Evolutionary conservation across 108 stramenopile genomes (phyloP), one percentile per base, ranked within the genome.

Genomic region (Fragilaria crotonensis): DNA sequence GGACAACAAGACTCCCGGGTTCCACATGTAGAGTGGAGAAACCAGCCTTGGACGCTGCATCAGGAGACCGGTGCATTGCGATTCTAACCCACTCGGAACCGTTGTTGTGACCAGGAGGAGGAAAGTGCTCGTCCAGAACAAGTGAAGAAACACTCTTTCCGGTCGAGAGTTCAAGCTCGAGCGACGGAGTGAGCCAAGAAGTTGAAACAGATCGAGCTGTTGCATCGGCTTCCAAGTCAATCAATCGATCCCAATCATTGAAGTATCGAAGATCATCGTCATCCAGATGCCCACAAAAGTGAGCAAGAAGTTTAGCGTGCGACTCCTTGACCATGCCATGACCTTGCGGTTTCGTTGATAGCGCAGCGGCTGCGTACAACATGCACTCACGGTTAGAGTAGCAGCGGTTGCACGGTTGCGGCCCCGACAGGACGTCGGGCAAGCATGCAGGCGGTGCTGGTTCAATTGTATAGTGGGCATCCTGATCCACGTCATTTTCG

Each of bases 301-400:
- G 70, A 22, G 68, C 23, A 2, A 87, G 17, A n/a, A 89, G 57
- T 26, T 66, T 68, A 18, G 58, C 58, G 59, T 93, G 92, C 9
- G 49, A 48, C 29, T 57, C 54, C 5, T 29, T 51, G 63, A 36
- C 23, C 3, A 19, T 48, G 66, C 33, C 48, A 27, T 19, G 3
- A 20, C 18, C 3, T 45, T 45, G 17, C n/a, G 60, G 22, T n/a
- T 55, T 33, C 14, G 4, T 51, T 21, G 21, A 45, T 46, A 33
- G 27, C 25, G 47, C 70, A 22, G 81, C 77, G n/a, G 71, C 72
- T 29, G 83, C 75, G 68, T 91, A 91, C 59, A 90, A 60, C 94
- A 95, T 95, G 55, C 94, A 95, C 41, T 89, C 81, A 26, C 81
- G 75, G 46, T 75, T 80, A 18, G 72, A 60, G 61, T 80, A 95